phyloP scores from a whole-genome alignment of 257 asterid genomes.

The Solanum etuberosum region DNA sequence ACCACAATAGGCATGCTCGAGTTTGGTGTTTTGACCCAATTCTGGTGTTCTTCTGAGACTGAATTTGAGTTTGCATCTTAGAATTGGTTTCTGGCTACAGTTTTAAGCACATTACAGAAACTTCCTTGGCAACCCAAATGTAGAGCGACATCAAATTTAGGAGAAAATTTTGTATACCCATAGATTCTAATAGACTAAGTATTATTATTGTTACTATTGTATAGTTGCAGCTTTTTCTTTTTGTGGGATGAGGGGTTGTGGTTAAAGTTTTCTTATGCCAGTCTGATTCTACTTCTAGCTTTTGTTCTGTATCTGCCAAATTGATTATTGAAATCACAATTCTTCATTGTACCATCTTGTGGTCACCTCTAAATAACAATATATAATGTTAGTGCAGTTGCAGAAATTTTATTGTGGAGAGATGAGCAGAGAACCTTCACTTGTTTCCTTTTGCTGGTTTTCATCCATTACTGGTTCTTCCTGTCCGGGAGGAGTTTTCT shows the following conservation, averaged over 20 bases:
- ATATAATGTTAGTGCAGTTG: conserved; percentile 47
- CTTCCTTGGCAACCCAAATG: background rate
- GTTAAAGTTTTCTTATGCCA: background rate
- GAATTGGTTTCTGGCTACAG: background rate
- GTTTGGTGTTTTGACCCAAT: background rate
- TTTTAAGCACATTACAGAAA: background rate
- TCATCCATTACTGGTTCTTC: conserved; percentile 78
- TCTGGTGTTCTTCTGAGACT: background rate
- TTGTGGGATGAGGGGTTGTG: background rate
- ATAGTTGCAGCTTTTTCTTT: background rate
- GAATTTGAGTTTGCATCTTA: background rate
- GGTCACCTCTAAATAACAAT: conserved; percentile 9
- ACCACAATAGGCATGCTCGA: background rate
- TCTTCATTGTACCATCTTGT: background rate
- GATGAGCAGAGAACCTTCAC: conserved; percentile 68
- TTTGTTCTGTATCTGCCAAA: background rate
- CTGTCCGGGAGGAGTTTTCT: conserved; percentile 62
- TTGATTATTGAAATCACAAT: background rate
- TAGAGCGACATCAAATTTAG: background rate
- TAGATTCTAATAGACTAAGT: background rate
- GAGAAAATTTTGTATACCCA: background rate
- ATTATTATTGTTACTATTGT: background rate
- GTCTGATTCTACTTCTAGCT: background rate
- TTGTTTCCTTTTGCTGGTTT: conserved; percentile 43
- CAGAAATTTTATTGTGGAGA: conserved; percentile 93